phyloP scores from a whole-genome alignment of 1,284 basidiomycete species.

The Lentinus polychrous region DNA sequence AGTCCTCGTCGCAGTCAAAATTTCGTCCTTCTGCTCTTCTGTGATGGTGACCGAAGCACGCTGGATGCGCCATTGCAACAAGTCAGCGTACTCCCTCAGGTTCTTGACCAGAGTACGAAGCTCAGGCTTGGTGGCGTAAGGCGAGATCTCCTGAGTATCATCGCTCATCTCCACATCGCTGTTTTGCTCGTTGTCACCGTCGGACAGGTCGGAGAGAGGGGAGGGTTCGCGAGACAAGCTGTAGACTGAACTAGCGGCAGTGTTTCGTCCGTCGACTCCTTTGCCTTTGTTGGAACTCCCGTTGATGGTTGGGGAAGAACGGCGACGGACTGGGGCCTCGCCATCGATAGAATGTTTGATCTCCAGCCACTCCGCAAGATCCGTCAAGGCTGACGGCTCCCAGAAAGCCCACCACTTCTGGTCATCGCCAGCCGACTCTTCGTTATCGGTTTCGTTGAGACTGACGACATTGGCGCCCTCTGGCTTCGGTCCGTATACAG shows the following conservation, averaged over 20 bases:
- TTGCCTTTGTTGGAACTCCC: neutral
- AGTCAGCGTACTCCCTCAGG: conserved; percentile 26
- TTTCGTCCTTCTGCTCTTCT: no score
- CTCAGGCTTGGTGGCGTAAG: conserved; percentile 10
- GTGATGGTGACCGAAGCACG: conserved; percentile 14
- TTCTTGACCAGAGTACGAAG: conserved; percentile 22
- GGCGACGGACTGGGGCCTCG: conserved; percentile 6
- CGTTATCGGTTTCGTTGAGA: conserved; percentile 16
- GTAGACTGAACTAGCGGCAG: neutral
- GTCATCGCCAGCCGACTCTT: conserved; percentile 22
- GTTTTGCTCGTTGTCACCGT: neutral
- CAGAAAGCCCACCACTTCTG: conserved; percentile 67
- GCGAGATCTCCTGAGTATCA: conserved; percentile 15
- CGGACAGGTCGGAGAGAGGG: conserved; percentile 16
- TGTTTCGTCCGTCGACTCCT: neutral
- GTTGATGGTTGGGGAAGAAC: neutral
- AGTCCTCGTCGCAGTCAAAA: no score
- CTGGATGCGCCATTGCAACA: conserved; percentile 29
- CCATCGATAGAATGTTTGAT: conserved; percentile 41
- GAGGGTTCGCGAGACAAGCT: conserved; percentile 8
- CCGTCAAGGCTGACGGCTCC: conserved; percentile 54
- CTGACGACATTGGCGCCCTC: conserved; percentile 22
- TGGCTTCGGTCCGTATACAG: conserved; percentile 58
- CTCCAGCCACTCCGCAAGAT: conserved; percentile 59
- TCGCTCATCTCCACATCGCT: neutral